phyloP scores from a whole-genome alignment of 371 early-diverging fungal species.

The Mortierella sp. region DNA sequence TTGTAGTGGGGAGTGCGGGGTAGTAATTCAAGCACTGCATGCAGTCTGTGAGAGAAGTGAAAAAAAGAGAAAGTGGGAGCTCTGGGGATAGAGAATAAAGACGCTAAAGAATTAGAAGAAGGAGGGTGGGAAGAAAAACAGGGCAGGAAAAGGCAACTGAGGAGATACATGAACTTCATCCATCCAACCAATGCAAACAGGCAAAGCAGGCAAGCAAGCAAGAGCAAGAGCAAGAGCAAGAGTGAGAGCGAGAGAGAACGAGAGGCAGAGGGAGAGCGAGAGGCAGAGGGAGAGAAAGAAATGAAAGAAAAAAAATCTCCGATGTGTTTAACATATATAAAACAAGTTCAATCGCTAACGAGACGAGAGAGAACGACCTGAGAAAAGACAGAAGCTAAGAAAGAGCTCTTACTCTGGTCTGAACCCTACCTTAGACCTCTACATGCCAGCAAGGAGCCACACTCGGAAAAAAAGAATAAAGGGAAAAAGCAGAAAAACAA shows the following conservation, averaged over 20 bases:
- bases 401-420: too few relatives aligned
- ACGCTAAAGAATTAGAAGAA: neutral
- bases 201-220: too few relatives aligned
- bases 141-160: neutral
- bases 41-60: too few relatives aligned
- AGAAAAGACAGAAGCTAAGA: neutral
- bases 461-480: neutral
- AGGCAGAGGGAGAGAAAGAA: neutral
- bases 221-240: too few relatives aligned
- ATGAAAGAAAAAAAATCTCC: neutral
- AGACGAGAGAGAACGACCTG: neutral
- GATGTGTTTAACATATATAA: neutral
- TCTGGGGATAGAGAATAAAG: neutral
- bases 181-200: neutral
- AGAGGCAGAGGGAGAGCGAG: too few relatives aligned
- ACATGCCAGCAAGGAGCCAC: neutral
- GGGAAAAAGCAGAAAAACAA: neutral
- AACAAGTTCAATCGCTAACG: neutral
- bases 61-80: neutral
- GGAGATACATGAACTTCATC: neutral
- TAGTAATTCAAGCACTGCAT: neutral
- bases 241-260: too few relatives aligned
- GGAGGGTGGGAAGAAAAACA: slow-evolving; percentile 10
- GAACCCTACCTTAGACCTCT: too few relatives aligned
- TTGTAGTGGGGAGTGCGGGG: slow-evolving; percentile 1